A percentile compares a stretch with the other conserved stretches of the same genome.
Evolutionary conservation across 495 filamentous ascomycete species (phyloP).

Genomic region (Cairneyella variabilis): DNA sequence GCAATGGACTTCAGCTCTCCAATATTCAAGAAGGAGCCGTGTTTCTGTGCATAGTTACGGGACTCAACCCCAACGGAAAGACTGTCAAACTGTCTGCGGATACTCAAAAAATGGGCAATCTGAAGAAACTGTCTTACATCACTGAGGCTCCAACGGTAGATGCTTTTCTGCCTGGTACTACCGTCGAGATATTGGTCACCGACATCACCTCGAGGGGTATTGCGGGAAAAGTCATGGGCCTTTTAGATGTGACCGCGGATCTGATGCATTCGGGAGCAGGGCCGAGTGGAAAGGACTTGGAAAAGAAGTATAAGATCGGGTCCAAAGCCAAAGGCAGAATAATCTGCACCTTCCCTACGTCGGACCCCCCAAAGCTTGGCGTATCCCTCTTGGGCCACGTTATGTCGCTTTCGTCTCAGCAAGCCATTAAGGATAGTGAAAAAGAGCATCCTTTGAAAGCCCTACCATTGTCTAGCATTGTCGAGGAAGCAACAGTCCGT

Average conservation of each 20-base stretch:
- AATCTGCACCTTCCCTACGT: constrained; percentile 74
- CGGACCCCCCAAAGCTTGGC: constrained; percentile 77
- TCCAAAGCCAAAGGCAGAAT: constrained; percentile 83
- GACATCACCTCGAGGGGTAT: constrained; percentile 59
- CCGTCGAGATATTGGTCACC: constrained; percentile 79
- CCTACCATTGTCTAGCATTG: constrained; percentile 68
- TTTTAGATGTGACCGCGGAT: constrained; percentile 85
- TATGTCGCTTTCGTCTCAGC: constrained; percentile 50
- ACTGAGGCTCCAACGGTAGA: constrained; percentile 78
- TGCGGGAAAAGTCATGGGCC: constrained; percentile 84
- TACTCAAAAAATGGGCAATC: constrained; percentile 53
- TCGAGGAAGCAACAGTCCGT: constrained; percentile 71
- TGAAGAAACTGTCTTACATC: constrained; percentile 64
- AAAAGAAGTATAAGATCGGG: constrained; percentile 71
- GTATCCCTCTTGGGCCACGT: constrained; percentile 85
- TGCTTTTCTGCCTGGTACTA: constrained; percentile 84
- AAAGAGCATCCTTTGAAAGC: constrained; percentile 45
- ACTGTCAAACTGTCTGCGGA: constrained; percentile 84
- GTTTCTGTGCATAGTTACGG: constrained; percentile 75
- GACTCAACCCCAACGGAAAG: constrained; percentile 71
- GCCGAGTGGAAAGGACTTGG: constrained; percentile 57
- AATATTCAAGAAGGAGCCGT: constrained; percentile 75
- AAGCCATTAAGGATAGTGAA: constrained; percentile 28
- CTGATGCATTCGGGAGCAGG: constrained; percentile 79
- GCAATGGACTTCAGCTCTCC: constrained; percentile 50